Base-by-base conservation (phyloP, 768 basidiomycete species). In the Mrakia gelida region DNA sequence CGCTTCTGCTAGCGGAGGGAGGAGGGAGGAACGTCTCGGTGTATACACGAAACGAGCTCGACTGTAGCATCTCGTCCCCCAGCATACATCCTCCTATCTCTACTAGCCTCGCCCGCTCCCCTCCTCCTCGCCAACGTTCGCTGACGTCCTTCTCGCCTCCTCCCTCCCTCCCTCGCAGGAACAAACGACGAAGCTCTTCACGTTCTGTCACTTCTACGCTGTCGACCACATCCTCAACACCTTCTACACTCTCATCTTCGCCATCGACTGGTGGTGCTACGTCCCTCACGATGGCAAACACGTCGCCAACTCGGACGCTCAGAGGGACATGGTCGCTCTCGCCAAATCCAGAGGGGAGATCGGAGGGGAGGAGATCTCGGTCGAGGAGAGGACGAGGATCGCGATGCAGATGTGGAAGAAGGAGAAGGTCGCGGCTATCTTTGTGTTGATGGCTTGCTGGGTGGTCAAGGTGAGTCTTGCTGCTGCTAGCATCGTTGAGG, bases 221-320 rank as follows among this genome's bases (percentile, higher is more conserved):
- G 89, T 92, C 77, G 97, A 99, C 85, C 95, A 99, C 84, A 84
- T 97, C 77, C 86, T 99, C 79, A 91, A 91, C 23, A 94, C 95
- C 1, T 86, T 91, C 0, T 98, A 93, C 92, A 95, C 94, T n/a
- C 87, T 92, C 61, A 92, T 92, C 82, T 98, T 99, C 80, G 92
- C 90, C 56, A 88, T 93, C 30, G 86, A 88, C 71, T 99, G 95
- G 96, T 99, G 94, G 91, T 85, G 89, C 49, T 92, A 92, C 85
- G 92, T 90, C 1, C 92, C 95, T 0, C 97, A 99, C 82, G 95
- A 99, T 81, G 97, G 97, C 8, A 87, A 87, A 32, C 89, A 90
- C 1, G 88, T 89, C 49, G 88, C 88, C 80, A 93, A 96, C 83
- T 98, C 95, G 1, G 87, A 88, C 41, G 96, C 97, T 15, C 97